Evolutionary conservation across 345 rosid species (phyloP), one percentile per base, ranked within the genome.

Genomic region (Lumnitzera racemosa): DNA sequence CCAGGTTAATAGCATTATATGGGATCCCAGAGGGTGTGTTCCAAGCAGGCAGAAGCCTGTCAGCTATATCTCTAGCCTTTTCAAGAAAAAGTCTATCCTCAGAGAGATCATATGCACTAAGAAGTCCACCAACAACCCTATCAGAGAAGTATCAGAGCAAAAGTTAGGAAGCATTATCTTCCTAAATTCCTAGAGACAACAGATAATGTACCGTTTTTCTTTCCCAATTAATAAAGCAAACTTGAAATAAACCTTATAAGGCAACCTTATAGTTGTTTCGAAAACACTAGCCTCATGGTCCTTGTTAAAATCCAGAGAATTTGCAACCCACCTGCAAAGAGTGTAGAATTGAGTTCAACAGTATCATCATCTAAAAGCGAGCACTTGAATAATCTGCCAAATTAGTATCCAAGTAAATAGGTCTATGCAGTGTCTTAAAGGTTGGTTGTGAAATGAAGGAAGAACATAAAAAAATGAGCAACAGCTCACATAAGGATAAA

Each of bases 181-280:
- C 54, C 24, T 7, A 46, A 27, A 23, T 29, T 14, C 27, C 47
- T 10, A n/a, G 43, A n/a, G 9, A 43, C 17, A 20, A 62, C 17
- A 2, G 47, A 46, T 17, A 46, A 46, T 0, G 11, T 5, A 49
- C 11, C 46, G 24, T 15, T 58, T 12, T 52, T 61, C 7, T 53
- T 6, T 41, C 14, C 20, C 15, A 14, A 12, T 52, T 29, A 20
- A 57, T 11, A 13, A 51, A 41, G 41, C 43, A 41, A 24, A 48
- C 46, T 70, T 73, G 58, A 71, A 63, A 67, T 48, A 86, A 90
- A 90, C 92, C 85, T 88, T 76, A 64, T 75, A 78, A 80, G 43
- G 81, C 68, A 77, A 90, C 99, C 99, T 95, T 85, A 95, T 95
- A 83, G 99, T 90, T 82, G 99, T 95, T 81, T 90, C 98, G 54